These are phyloP conservation scores for Austroboletus novae-zelandiae DNA, from an alignment of 1,284 basidiomycete genomes.

Conservation along the genomic window DNA sequence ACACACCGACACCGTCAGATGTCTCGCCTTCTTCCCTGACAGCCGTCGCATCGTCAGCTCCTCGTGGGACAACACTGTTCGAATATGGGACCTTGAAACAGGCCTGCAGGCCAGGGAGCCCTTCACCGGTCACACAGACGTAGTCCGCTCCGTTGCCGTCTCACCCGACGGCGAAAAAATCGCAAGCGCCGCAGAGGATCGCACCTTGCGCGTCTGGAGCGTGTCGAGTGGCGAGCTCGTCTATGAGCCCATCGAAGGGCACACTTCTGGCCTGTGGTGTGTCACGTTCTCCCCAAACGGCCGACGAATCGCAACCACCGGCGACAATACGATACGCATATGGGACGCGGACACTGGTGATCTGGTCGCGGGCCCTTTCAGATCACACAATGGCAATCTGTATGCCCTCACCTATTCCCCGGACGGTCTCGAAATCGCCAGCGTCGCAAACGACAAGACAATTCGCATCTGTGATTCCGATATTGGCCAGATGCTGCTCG, in stretches of 20 bases:
- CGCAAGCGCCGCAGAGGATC: conserved; percentile 30
- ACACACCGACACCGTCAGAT: conserved; percentile 29
- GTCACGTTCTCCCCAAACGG: conserved; percentile 34
- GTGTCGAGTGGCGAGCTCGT: conserved; percentile 19
- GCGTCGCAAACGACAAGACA: conserved; percentile 30
- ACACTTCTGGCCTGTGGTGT: conserved; percentile 29
- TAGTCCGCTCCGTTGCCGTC: conserved; percentile 32
- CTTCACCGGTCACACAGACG: conserved; percentile 28
- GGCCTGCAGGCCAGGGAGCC: conserved; percentile 16
- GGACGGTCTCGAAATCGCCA: conserved; percentile 32
- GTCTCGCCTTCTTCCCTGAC: conserved; percentile 31
- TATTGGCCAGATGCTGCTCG: conserved; percentile 29
- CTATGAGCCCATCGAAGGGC: conserved; percentile 30
- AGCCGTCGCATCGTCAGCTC: conserved; percentile 27
- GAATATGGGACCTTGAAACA: conserved; percentile 28
- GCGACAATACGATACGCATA: conserved; percentile 33
- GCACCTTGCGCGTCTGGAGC: conserved; percentile 31
- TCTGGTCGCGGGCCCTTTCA: conserved; percentile 26
- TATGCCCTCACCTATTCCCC: conserved; percentile 31
- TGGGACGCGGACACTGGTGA: conserved; percentile 31
- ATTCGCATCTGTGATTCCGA: conserved; percentile 32
- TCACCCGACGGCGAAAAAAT: conserved; percentile 26
- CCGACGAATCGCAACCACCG: conserved; percentile 31
- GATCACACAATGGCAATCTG: conserved; percentile 33
- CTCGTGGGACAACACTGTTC: conserved; percentile 29